Percentiles rank a stretch among this genome's conserved stretches.
Conservation (phyloP, 805 yeast genomes). For the Barnettozyma pratensis region DNA sequence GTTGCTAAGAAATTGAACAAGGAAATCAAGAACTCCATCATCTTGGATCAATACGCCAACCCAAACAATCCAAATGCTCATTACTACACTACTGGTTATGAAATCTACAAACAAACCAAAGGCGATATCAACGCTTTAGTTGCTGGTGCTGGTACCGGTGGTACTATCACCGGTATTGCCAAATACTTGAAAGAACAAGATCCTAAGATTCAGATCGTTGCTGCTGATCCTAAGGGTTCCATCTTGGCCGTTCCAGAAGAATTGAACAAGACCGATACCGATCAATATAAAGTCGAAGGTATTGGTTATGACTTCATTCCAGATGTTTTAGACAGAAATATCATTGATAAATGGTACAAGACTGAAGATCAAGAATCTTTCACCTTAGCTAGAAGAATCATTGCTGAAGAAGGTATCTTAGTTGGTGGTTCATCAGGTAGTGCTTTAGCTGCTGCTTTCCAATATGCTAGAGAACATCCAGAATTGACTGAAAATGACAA, state of each 20-base stretch:
- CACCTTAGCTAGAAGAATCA: conserved; percentile 73
- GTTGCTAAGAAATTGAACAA: conserved; percentile 76
- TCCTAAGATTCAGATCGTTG: conserved; percentile 56
- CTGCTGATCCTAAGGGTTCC: conserved; percentile 86
- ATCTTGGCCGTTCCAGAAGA: conserved; percentile 76
- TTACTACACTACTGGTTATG: conserved; percentile 78
- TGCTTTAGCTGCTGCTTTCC: conserved; percentile 74
- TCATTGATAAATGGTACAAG: conserved; percentile 77
- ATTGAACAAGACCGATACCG: conserved; percentile 47
- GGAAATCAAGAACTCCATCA: conserved; percentile 81
- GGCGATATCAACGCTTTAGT: conserved; percentile 70
- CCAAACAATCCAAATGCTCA: conserved; percentile 79
- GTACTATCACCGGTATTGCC: conserved; percentile 82
- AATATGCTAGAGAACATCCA: conserved; percentile 56
- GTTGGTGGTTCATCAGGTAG: conserved; percentile 91
- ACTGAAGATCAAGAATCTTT: conserved; percentile 81
- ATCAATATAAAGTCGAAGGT: conserved; percentile 80
- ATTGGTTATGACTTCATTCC: conserved; percentile 89
- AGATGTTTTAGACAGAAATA: conserved; percentile 62
- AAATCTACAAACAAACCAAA: conserved; percentile 75
- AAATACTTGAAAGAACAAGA: conserved; percentile 69
- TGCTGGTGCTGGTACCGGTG: conserved; percentile 95
- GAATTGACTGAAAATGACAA: conserved; percentile 66
- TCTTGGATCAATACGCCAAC: conserved; percentile 79
- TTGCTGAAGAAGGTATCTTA: conserved; percentile 77